Evolutionary conservation across 306 rosid genomes (phyloP).

Genomic region (Macrotyloma uniflorum): DNA sequence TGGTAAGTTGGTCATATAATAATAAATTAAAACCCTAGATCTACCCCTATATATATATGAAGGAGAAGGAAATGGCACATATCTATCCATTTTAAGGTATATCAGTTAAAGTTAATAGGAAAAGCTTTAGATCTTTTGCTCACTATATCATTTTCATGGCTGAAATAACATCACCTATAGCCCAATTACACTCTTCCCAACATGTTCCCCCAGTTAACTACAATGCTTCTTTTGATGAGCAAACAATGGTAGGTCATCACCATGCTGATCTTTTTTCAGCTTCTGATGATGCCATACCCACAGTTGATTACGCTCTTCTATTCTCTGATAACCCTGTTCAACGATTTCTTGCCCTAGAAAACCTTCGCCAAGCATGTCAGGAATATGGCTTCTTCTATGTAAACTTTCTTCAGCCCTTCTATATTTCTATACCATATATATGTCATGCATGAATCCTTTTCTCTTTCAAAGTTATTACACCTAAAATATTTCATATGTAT

Average conservation of each 20-base stretch:
- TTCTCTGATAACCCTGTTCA: constrained; percentile 35
- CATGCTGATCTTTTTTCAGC: constrained; percentile 11
- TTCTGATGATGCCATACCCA: constrained; percentile 43
- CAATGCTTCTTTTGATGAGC: not conserved
- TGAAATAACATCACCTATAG: not conserved
- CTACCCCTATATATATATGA: too few species aligned
- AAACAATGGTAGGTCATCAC: not conserved
- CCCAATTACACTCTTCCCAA: not conserved
- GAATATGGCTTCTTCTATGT: constrained; percentile 53
- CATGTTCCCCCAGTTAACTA: not conserved
- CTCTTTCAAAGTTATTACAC: not conserved
- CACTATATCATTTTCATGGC: not conserved
- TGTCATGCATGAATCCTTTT: not conserved
- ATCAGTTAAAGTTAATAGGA: not conserved
- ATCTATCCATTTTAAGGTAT: not conserved
- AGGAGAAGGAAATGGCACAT: not conserved
- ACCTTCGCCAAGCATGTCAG: constrained; percentile 36
- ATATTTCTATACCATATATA: not conserved
- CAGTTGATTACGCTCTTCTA: constrained; percentile 40
- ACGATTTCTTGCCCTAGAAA: constrained; percentile 19
- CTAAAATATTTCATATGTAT: not conserved
- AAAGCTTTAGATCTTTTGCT: not conserved
- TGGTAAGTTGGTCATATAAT: not conserved
- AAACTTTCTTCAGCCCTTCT: not conserved
- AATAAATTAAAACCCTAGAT: not conserved